Evolutionary conservation across 495 filamentous ascomycete species (phyloP).

Genomic region (Thozetella sp.): DNA sequence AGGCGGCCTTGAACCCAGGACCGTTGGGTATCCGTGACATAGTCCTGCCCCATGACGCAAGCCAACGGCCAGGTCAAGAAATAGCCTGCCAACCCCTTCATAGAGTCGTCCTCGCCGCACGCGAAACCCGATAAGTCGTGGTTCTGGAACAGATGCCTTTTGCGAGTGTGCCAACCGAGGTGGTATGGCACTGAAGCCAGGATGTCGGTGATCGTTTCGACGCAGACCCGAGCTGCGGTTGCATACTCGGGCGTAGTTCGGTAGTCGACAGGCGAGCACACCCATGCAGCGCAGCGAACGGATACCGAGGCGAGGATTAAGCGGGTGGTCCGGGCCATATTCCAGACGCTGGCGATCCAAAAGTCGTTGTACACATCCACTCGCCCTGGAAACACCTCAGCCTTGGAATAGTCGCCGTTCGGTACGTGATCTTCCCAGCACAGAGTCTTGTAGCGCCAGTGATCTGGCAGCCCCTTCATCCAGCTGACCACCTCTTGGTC

Average conservation of each 20-base stretch:
- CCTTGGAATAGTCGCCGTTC: slow-evolving; percentile 34
- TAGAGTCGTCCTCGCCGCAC: slow-evolving; percentile 32
- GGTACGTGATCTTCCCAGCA: slow-evolving; percentile 43
- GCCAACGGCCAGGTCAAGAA: slow-evolving; percentile 44
- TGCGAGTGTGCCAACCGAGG: slow-evolving; percentile 44
- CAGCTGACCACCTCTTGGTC: slow-evolving; percentile 44
- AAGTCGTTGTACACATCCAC: slow-evolving; percentile 54
- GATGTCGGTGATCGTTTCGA: slow-evolving; percentile 47
- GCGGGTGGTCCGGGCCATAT: slow-evolving; percentile 42
- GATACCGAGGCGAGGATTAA: slow-evolving; percentile 44
- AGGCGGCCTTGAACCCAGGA: slow-evolving; percentile 47
- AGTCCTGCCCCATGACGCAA: slow-evolving; percentile 45
- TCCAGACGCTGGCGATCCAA: slow-evolving; percentile 48
- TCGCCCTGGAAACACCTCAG: slow-evolving; percentile 51
- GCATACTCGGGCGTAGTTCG: slow-evolving; percentile 56
- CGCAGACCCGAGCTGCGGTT: slow-evolving; percentile 33
- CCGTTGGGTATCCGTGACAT: slow-evolving; percentile 48
- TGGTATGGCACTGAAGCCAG: slow-evolving; percentile 53
- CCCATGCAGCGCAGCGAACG: slow-evolving; percentile 54
- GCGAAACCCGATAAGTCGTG: slow-evolving; percentile 26
- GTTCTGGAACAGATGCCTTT: slow-evolving; percentile 16
- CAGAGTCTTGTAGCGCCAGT: slow-evolving; percentile 41
- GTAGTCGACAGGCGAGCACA: slow-evolving; percentile 51
- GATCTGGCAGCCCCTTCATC: slow-evolving; percentile 37
- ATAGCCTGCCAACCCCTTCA: slow-evolving; percentile 49